A percentile compares a stretch with the other conserved stretches of the same genome.
Evolutionary conservation across 2,329 filamentous ascomycete species (phyloP).

Genomic region (Fusarium torulosum): DNA sequence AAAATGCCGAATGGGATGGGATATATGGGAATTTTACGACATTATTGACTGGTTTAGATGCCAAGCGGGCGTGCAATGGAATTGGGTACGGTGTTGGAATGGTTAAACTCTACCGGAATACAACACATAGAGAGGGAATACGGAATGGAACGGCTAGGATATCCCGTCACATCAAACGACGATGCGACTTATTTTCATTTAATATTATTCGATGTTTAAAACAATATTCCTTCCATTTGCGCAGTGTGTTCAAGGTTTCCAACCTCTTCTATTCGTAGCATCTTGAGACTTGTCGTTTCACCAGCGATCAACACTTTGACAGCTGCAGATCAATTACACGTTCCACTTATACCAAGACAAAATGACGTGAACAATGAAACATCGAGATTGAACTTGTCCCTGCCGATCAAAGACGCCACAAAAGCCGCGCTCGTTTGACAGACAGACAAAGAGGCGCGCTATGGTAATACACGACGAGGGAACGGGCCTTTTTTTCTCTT

Average conservation of each 20-base stretch:
- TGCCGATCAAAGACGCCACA: slow-evolving; percentile 22
- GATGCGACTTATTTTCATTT: slow-evolving; percentile 5
- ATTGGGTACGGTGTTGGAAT: slow-evolving; percentile 5
- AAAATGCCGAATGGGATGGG: background rate
- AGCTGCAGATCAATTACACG: background rate
- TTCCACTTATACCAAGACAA: slow-evolving; percentile 1
- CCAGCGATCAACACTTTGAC: background rate
- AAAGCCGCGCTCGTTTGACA: slow-evolving; percentile 25
- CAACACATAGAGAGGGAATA: background rate
- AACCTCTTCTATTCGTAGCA: background rate
- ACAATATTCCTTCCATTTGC: background rate
- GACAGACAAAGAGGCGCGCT: slow-evolving; percentile 20
- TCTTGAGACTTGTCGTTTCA: background rate
- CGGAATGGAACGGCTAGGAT: slow-evolving; percentile 18
- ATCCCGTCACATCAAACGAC: slow-evolving; percentile 20
- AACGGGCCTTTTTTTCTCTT: slow-evolving; percentile 3
- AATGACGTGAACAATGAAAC: slow-evolving; percentile 30
- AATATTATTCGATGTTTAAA: slow-evolving; percentile 3
- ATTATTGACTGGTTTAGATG: slow-evolving; percentile 6
- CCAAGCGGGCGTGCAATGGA: slow-evolving; percentile 15
- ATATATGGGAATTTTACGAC: slow-evolving; percentile 1
- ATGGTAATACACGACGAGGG: slow-evolving; percentile 8
- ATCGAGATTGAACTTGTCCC: slow-evolving; percentile 15
- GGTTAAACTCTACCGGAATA: background rate
- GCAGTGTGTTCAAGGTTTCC: too few species aligned